Percentiles rank a stretch among this genome's conserved stretches.
Evolutionary conservation across 345 rosid genomes (phyloP).

Genomic region (Hibiscus trionum): DNA sequence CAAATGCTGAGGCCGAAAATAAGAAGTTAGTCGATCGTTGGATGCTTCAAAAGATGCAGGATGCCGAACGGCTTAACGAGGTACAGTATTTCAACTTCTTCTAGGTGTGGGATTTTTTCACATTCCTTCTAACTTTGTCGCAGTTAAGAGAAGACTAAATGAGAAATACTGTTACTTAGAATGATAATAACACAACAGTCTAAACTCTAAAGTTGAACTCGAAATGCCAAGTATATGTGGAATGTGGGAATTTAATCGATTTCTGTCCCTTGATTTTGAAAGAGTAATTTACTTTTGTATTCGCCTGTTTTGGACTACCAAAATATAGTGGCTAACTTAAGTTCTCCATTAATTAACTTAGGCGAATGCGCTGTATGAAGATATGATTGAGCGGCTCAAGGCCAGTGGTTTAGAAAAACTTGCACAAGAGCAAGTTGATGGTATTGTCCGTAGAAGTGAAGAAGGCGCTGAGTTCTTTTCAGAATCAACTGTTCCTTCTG

Average conservation of each 20-base stretch:
- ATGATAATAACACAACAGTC: background rate
- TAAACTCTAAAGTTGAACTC: background rate
- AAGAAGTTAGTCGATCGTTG: constrained; percentile 85
- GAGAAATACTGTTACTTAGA: background rate
- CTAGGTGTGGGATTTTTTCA: background rate
- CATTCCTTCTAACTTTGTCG: background rate
- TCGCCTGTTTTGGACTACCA: background rate
- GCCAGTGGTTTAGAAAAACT: constrained; percentile 86
- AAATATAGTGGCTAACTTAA: constrained; percentile 11
- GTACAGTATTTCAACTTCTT: constrained; percentile 26
- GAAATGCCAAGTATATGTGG: background rate
- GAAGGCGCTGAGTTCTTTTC: constrained; percentile 82
- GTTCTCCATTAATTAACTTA: constrained; percentile 15
- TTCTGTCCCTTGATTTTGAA: background rate
- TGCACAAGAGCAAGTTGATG: constrained; percentile 92
- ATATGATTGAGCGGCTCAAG: constrained; percentile 73
- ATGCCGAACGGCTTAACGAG: constrained; percentile 97
- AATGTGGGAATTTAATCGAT: background rate
- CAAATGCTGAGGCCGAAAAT: constrained; percentile 79
- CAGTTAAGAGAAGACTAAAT: background rate
- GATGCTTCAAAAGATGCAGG: constrained; percentile 99
- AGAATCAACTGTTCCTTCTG: constrained; percentile 66
- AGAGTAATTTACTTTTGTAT: background rate
- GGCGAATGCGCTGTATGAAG: constrained; percentile 91
- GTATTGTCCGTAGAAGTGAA: constrained; percentile 81